Conservation (phyloP, 371 early-diverging fungal genomes). For the Actinomucor elegans region DNA sequence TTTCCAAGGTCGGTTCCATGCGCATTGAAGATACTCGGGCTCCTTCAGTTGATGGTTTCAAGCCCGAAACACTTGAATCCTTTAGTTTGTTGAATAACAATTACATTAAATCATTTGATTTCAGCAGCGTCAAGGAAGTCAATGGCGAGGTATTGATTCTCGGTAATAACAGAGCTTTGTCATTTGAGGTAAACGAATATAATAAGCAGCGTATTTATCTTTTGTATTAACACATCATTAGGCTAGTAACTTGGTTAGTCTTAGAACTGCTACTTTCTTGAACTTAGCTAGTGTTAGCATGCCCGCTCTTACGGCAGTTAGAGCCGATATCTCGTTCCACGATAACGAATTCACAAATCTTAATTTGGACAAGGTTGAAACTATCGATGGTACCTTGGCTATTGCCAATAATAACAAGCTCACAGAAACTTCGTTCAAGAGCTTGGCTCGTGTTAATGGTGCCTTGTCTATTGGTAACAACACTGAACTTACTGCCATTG, state of each 20-base stretch:
- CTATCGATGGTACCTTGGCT: conserved; percentile 52
- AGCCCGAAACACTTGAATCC: conserved; percentile 29
- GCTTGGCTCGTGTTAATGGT: conserved; percentile 47
- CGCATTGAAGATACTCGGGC: conserved; percentile 50
- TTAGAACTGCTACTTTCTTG: conserved; percentile 42
- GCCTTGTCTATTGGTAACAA: conserved; percentile 63
- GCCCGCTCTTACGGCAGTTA: conserved; percentile 32
- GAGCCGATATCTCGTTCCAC: conserved; percentile 51
- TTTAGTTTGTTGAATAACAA: conserved; percentile 52
- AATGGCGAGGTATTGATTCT: conserved; percentile 40
- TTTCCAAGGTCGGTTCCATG: conserved; percentile 37
- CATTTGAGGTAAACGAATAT: conserved; percentile 34
- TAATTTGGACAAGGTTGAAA: conserved; percentile 33
- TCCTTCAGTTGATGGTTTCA: conserved; percentile 42
- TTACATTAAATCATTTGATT: conserved; percentile 47
- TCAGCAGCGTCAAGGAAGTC: conserved; percentile 37
- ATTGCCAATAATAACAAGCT: conserved; percentile 55
- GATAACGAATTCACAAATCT: conserved; percentile 49
- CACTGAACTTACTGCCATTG: conserved; percentile 41
- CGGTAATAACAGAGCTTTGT: conserved; percentile 38
- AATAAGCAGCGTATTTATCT: background rate
- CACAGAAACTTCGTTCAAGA: conserved; percentile 48
- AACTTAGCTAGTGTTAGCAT: conserved; percentile 40
- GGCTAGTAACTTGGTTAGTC: conserved; percentile 33
- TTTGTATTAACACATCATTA: too few species aligned